A percentile compares a stretch with the other conserved stretches of the same genome.
Conservation (phyloP, 1,139 yeast species). For the Geotrichum klebahnii region DNA sequence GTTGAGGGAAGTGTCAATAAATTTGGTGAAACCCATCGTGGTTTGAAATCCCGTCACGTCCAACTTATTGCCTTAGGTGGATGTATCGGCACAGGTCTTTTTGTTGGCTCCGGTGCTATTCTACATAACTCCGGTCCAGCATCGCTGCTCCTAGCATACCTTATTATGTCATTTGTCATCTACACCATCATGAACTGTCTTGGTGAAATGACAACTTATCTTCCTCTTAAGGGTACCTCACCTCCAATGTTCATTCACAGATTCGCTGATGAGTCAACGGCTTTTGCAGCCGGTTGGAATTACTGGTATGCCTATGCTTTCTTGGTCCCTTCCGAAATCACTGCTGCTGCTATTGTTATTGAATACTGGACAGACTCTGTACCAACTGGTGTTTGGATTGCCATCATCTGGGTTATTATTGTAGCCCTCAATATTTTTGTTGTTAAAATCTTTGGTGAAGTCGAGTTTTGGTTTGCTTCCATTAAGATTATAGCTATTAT, state of each 20-base stretch:
- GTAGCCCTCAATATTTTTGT: conserved; percentile 54
- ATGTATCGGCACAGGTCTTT: conserved; percentile 73
- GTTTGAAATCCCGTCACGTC: conserved; percentile 58
- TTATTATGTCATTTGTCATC: conserved; percentile 50
- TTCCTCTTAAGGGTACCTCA: conserved; percentile 43
- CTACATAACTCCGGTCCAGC: conserved; percentile 62
- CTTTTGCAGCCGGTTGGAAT: conserved; percentile 78
- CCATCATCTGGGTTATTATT: conserved; percentile 58
- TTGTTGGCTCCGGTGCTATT: conserved; percentile 63
- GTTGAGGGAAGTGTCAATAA: not conserved
- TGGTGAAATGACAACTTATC: conserved; percentile 59
- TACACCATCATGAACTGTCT: conserved; percentile 55
- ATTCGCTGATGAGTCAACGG: conserved; percentile 51
- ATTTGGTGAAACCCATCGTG: conserved; percentile 35
- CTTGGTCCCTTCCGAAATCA: conserved; percentile 62
- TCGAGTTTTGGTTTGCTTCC: conserved; percentile 66
- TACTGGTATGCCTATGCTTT: conserved; percentile 89
- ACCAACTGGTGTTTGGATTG: conserved; percentile 73
- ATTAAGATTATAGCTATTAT: conserved; percentile 66
- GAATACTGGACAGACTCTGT: conserved; percentile 70
- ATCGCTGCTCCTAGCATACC: conserved; percentile 55
- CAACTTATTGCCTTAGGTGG: conserved; percentile 89
- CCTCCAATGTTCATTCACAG: conserved; percentile 38
- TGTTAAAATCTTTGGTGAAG: conserved; percentile 61
- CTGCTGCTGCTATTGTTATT: conserved; percentile 73